Percentiles rank a stretch among this genome's conserved stretches.
Conservation (phyloP, 495 filamentous ascomycete species). For the Neurospora intermedia region DNA sequence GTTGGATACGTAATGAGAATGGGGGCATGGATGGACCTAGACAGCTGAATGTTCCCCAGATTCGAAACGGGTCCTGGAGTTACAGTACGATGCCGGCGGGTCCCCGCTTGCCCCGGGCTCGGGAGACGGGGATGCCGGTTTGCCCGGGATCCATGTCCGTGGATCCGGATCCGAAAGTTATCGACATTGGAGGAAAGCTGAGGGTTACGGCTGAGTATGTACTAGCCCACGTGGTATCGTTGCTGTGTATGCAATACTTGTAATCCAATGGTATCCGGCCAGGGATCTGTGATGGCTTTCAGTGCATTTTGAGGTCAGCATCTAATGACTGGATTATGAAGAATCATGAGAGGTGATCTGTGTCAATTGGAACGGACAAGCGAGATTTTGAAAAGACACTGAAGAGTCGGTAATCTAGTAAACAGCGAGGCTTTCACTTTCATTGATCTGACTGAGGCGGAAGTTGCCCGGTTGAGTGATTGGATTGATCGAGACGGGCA, state of each 20-base stretch:
- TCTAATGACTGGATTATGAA: not conserved
- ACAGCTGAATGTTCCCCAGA: not conserved
- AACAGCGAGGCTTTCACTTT: not conserved
- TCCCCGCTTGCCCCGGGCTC: not conserved
- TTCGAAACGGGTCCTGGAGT: not conserved
- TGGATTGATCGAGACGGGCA: not conserved
- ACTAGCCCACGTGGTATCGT: not conserved
- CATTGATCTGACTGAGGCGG: not conserved
- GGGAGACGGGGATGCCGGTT: slow-evolving; percentile 2
- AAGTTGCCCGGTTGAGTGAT: not conserved
- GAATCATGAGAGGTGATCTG: not conserved
- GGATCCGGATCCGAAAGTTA: not conserved
- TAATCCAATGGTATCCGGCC: not conserved
- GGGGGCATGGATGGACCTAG: not conserved
- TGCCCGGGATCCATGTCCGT: not conserved
- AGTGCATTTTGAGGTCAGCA: not conserved
- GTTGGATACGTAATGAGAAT: not conserved
- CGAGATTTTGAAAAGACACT: not conserved
- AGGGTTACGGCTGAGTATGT: not conserved
- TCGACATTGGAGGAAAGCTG: not conserved
- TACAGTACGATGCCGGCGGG: not conserved
- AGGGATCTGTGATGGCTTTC: not conserved
- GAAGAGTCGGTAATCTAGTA: not conserved
- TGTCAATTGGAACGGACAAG: not conserved
- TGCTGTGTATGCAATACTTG: not conserved